phyloP scores from a whole-genome alignment of 306 rosid species.

The Prunus mongolica region DNA sequence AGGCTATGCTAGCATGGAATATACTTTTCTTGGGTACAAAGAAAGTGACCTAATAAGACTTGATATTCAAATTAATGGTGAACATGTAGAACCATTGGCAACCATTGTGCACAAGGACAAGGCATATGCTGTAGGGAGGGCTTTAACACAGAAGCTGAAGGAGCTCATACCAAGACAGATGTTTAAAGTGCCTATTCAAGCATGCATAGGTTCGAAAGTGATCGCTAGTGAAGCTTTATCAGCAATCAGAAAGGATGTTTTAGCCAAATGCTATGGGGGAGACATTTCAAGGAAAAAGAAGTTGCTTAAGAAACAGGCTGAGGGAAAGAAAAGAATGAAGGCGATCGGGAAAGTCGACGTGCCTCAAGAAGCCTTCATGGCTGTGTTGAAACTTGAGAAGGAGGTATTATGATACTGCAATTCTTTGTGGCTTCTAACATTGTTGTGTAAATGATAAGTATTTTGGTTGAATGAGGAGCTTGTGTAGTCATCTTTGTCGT shows the following conservation, averaged over 20 bases:
- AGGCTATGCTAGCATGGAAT: constrained; percentile 99
- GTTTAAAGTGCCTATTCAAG: constrained; percentile 97
- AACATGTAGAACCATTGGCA: constrained; percentile 78
- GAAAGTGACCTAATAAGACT: constrained; percentile 79
- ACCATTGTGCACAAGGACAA: constrained; percentile 85
- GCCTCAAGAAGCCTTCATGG: constrained; percentile 98
- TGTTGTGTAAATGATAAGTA: background rate
- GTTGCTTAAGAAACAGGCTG: constrained; percentile 92
- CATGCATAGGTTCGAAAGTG: constrained; percentile 84
- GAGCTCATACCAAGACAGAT: constrained; percentile 97
- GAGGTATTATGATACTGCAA: constrained; percentile 58
- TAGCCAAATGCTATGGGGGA: constrained; percentile 95
- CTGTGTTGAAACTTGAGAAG: constrained; percentile 91
- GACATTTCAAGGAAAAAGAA: constrained; percentile 87
- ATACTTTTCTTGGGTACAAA: constrained; percentile 57
- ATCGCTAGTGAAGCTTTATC: constrained; percentile 90
- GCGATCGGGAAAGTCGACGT: constrained; percentile 90
- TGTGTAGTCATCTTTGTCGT: background rate
- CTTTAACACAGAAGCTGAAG: constrained; percentile 85
- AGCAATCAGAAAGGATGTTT: constrained; percentile 89
- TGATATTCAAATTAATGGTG: constrained; percentile 86
- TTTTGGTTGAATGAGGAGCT: constrained; percentile 1
- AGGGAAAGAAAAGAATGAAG: constrained; percentile 96
- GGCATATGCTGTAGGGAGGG: constrained; percentile 93
- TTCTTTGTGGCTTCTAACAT: constrained; percentile 12